phyloP scores from a whole-genome alignment of 176 grass and related monocot species.

The Eleusine indica region DNA sequence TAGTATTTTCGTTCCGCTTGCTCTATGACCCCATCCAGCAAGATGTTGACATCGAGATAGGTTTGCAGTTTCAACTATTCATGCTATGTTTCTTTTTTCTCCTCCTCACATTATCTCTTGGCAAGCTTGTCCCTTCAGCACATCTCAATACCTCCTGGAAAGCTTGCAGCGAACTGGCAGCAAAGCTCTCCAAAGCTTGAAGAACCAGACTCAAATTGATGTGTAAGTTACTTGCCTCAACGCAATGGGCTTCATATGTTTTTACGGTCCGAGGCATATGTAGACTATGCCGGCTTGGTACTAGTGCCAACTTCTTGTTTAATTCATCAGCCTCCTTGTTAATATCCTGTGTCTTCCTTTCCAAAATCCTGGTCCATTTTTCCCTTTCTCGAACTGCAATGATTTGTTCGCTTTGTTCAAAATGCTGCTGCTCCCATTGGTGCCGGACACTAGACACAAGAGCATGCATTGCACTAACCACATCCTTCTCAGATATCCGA shows the following conservation, averaged over 20 bases:
- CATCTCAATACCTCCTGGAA: slow-evolving; percentile 56
- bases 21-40: background rate
- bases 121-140: slow-evolving; percentile 37
- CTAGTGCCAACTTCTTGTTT: slow-evolving; percentile 66
- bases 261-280: slow-evolving; percentile 33
- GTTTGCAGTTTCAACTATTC: slow-evolving; percentile 1
- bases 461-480: slow-evolving; percentile 63
- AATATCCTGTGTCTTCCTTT: slow-evolving; percentile 59
- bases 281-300: slow-evolving; percentile 49
- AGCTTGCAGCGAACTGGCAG: slow-evolving; percentile 50
- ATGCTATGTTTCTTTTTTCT: slow-evolving; percentile 12
- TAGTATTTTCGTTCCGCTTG: background rate
- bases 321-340: slow-evolving; percentile 69
- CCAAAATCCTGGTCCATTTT: slow-evolving; percentile 60
- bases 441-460: slow-evolving; percentile 57
- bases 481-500: slow-evolving; percentile 67
- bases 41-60: slow-evolving; percentile 14
- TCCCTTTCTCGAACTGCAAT: slow-evolving; percentile 61
- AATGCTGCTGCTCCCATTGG: slow-evolving; percentile 58
- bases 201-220: slow-evolving; percentile 55
- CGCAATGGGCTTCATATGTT: slow-evolving; percentile 34
- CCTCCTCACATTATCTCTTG: slow-evolving; percentile 41
- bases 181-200: slow-evolving; percentile 59
- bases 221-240: slow-evolving; percentile 54
- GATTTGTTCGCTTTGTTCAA: slow-evolving; percentile 55